These are phyloP conservation scores for Annulohypoxylon maeteangense DNA, from an alignment of 495 filamentous ascomycete species.

Conservation along the genomic window DNA sequence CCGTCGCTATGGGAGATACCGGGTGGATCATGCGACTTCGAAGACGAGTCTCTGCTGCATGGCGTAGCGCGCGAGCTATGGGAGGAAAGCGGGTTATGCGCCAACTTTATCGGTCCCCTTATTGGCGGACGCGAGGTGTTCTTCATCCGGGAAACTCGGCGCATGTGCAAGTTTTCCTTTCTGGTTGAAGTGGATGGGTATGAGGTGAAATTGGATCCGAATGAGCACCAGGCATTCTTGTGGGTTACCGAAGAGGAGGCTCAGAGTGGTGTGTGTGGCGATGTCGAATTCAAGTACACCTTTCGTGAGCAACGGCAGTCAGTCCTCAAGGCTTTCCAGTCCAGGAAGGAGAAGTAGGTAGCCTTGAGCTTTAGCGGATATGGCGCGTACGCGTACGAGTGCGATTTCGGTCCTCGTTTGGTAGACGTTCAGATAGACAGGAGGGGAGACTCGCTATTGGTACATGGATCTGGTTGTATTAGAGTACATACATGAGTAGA, in stretches of 20 bases:
- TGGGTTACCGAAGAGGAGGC: conserved; percentile 61
- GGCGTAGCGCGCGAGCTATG: conserved; percentile 62
- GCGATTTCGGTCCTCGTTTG: neutral
- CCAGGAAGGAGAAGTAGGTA: conserved; percentile 35
- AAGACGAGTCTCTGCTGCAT: conserved; percentile 62
- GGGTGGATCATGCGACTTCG: conserved; percentile 62
- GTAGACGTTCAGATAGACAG: conserved; percentile 5
- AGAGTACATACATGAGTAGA: conserved; percentile 7
- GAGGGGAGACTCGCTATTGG: neutral
- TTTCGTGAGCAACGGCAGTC: conserved; percentile 37
- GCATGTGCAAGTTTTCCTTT: conserved; percentile 52
- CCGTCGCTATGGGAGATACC: conserved; percentile 66
- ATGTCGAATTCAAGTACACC: conserved; percentile 50
- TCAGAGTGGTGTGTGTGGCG: conserved; percentile 34
- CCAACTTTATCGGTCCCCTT: conserved; percentile 50
- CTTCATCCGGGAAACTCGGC: conserved; percentile 48
- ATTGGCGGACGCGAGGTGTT: conserved; percentile 51
- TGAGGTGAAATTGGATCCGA: conserved; percentile 52
- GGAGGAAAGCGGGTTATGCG: conserved; percentile 63
- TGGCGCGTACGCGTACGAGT: neutral
- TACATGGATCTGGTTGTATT: neutral
- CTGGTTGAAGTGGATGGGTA: conserved; percentile 52
- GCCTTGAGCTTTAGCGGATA: conserved; percentile 15
- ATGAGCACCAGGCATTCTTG: conserved; percentile 56
- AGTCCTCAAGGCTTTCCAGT: conserved; percentile 48